Evolutionary conservation across 108 stramenopile genomes (phyloP).

Genomic region (Skeletonema potamos): DNA sequence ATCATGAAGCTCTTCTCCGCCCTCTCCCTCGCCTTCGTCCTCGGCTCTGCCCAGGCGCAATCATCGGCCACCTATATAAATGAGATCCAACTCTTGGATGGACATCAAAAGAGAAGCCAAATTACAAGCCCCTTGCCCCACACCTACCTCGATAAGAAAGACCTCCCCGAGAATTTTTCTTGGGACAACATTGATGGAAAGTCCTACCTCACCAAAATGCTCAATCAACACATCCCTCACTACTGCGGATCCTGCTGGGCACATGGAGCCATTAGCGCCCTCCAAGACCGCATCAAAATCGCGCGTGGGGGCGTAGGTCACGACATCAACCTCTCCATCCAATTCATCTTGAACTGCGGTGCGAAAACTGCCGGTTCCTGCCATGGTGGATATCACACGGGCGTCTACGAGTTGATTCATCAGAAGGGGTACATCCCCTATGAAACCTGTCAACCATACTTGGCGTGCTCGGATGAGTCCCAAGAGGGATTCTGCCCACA

Average conservation of each 20-base stretch:
- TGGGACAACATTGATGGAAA: slow-evolving; percentile 85
- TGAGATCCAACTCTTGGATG: slow-evolving; percentile 38
- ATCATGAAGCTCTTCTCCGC: not conserved
- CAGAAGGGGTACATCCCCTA: slow-evolving; percentile 41
- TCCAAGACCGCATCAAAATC: slow-evolving; percentile 94
- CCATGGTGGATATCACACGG: slow-evolving; percentile 71
- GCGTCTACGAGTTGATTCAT: slow-evolving; percentile 74
- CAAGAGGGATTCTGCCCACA: slow-evolving; percentile 77
- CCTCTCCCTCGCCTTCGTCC: slow-evolving; percentile 17
- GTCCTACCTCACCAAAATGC: slow-evolving; percentile 73
- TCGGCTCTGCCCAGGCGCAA: not conserved
- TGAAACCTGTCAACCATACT: slow-evolving; percentile 75
- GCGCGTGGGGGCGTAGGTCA: slow-evolving; percentile 60
- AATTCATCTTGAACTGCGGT: slow-evolving; percentile 88
- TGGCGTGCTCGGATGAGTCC: slow-evolving; percentile 81
- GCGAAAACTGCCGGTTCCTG: slow-evolving; percentile 63
- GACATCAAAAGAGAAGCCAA: slow-evolving; percentile 32
- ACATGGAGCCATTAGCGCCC: slow-evolving; percentile 76
- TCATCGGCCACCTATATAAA: slow-evolving; percentile 21
- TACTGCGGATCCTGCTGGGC: slow-evolving; percentile 49
- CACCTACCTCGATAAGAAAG: slow-evolving; percentile 30
- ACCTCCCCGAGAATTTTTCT: slow-evolving; percentile 36
- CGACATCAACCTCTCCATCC: slow-evolving; percentile 72
- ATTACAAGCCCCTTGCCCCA: slow-evolving; percentile 39
- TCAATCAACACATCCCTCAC: slow-evolving; percentile 94